Evolutionary conservation across 441 rosid genomes (phyloP), one percentile per base, ranked within the genome.

Genomic region (Populus hybrid): DNA sequence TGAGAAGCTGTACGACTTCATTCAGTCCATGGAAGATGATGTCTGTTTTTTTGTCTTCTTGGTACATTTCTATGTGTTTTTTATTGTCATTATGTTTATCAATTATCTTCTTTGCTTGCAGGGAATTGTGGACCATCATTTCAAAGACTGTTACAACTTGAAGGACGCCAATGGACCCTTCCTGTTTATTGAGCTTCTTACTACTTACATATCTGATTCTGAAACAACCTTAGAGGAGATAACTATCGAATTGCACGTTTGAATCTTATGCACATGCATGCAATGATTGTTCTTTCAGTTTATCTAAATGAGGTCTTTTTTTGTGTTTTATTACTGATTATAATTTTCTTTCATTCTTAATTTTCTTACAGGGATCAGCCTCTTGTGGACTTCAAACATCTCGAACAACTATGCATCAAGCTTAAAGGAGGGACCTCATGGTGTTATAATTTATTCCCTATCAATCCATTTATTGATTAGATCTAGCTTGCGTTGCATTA

Each of bases 351-450:
- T 66, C 75, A 16, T 66, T 70, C 14, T n/a, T 74, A 28, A 11
- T 69, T 73, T 69, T 19, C 36, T 74, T 70, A 46, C 63, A 81
- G 83, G 73, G 73, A 57, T 46, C 50, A 35, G 67, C 42, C 76
- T 35, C 34, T 18, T n/a, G 11, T 73, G 63, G 67, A 81, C 35
- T 81, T 9, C 57, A 4, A 24, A 24, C 65, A 70, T 2, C n/a
- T 81, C 65, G 78, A 70, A 26, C 75, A 74, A 28, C 30, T 73
- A 2, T 74, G 78, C 73, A n/a, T 77, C 46, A 81, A 77, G 26
- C 57, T 81, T 6, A 81, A 81, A 65, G 83, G 83, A 19, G 83
- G 73, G 34, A 34, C 80, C 7, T 53, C 81, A 34, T 77, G 81
- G 83, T 77, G 78, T 74, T 42, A n/a, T 72, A 32, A 12, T 46